Conservation (phyloP, 2,329 filamentous ascomycete genomes). For the Neofusicoccum umdonicola region DNA sequence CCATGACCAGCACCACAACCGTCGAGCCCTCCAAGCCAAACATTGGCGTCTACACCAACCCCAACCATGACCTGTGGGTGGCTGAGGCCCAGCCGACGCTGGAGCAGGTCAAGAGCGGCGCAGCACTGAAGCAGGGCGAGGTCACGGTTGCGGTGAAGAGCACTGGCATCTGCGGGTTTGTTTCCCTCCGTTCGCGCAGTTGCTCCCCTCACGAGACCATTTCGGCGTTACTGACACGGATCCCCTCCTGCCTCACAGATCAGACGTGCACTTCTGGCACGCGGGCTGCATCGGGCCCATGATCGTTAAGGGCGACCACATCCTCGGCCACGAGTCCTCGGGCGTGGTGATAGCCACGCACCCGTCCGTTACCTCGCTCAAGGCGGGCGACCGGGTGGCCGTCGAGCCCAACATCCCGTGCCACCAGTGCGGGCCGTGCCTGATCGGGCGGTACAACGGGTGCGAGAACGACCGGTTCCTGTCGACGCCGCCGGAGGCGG, state of each 20-base stretch:
- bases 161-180: conserved; percentile 91
- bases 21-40: conserved; percentile 69
- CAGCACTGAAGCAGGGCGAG: conserved; percentile 73
- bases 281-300: conserved; percentile 93
- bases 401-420: conserved; percentile 95
- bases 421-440: conserved; percentile 82
- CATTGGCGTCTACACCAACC: conserved; percentile 95
- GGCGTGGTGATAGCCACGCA: conserved; percentile 78
- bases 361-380: conserved; percentile 72
- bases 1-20: conserved; percentile 32
- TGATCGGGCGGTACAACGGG: conserved; percentile 92
- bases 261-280: conserved; percentile 97
- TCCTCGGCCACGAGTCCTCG: conserved; percentile 91
- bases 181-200: neutral
- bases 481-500: conserved; percentile 84
- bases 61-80: conserved; percentile 87
- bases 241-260: conserved; percentile 52
- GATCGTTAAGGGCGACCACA: conserved; percentile 85
- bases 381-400: conserved; percentile 85
- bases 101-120: conserved; percentile 68
- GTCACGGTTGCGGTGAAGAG: conserved; percentile 87
- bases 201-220: too few species aligned
- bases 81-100: conserved; percentile 72
- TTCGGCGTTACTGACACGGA: neutral
- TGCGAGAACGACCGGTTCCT: conserved; percentile 84